A percentile compares a stretch with the other conserved stretches of the same genome.
Conservation (phyloP, 768 basidiomycete genomes). For the Kwoniella dendrophila region DNA sequence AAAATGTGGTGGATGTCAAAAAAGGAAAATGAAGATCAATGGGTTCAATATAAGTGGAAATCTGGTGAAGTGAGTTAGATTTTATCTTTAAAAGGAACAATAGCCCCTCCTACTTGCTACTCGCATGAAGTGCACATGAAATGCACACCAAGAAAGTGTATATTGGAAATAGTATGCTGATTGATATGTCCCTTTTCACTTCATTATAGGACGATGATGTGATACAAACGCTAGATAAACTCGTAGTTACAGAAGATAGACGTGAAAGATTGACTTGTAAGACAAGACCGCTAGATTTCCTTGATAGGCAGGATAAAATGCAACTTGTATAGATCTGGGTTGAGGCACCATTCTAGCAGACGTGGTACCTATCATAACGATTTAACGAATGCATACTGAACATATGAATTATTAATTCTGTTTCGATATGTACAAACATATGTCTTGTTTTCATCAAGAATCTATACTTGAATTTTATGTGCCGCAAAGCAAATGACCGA, state of each 20-base stretch:
- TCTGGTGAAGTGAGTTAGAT: constrained; percentile 30
- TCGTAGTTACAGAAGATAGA: constrained; percentile 43
- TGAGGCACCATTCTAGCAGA: no score
- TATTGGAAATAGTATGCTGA: neutral
- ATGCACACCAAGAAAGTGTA: no score
- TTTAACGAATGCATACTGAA: neutral
- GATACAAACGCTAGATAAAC: constrained; percentile 23
- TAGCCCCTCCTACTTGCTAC: no score
- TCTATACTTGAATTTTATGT: no score
- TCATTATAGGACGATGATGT: constrained; percentile 33
- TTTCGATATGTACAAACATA: no score
- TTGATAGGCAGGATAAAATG: constrained; percentile 27
- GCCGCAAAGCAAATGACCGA: no score
- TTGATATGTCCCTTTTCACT: neutral
- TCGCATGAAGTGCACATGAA: no score
- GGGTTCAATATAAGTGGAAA: constrained; percentile 43
- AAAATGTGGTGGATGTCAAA: constrained; percentile 42
- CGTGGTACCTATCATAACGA: neutral
- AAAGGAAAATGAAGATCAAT: constrained; percentile 44
- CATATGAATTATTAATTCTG: no score
- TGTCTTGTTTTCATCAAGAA: no score
- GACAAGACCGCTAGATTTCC: constrained; percentile 46
- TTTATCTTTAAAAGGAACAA: neutral
- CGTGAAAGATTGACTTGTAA: constrained; percentile 36
- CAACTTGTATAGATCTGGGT: constrained; percentile 2